These are phyloP conservation scores for Metrosideros polymorpha DNA, from an alignment of 441 rosid species.

Conservation along the genomic window DNA sequence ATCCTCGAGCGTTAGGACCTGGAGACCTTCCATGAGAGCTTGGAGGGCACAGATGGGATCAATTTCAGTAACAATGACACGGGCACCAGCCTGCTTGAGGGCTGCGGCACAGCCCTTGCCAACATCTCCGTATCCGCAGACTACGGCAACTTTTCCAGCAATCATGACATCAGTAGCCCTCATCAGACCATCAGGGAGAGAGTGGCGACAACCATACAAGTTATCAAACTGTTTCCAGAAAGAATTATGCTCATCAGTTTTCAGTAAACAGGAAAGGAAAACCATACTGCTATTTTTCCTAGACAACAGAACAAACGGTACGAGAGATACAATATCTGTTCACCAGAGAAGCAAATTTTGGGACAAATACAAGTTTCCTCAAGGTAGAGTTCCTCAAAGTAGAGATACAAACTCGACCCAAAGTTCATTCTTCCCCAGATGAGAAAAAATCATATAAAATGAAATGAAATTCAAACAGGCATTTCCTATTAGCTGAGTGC, in stretches of 20 bases:
- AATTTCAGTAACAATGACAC: constrained; percentile 83
- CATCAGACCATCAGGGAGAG: constrained; percentile 93
- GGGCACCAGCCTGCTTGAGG: constrained; percentile 82
- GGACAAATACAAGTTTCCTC: not conserved
- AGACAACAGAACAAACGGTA: not conserved
- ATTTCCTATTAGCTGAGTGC: not conserved
- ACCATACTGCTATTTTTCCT: not conserved
- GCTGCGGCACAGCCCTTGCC: constrained; percentile 96
- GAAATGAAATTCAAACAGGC: not conserved
- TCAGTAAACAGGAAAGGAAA: not conserved
- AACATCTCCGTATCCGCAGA: constrained; percentile 83
- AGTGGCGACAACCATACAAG: constrained; percentile 94
- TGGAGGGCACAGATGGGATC: constrained; percentile 93
- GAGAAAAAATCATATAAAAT: not conserved
- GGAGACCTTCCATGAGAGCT: constrained; percentile 83
- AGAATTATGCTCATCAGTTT: not conserved
- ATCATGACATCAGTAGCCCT: constrained; percentile 96
- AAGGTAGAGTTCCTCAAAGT: not conserved
- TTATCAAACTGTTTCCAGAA: constrained; percentile 62
- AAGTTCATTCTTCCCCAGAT: not conserved
- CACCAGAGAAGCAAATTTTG: not conserved
- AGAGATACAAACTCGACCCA: not conserved
- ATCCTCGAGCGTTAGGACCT: constrained; percentile 63
- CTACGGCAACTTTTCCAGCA: constrained; percentile 79
- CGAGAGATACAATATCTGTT: not conserved